phyloP scores from a whole-genome alignment of 176 grass and related monocot species.

The Dactylis glomerata region DNA sequence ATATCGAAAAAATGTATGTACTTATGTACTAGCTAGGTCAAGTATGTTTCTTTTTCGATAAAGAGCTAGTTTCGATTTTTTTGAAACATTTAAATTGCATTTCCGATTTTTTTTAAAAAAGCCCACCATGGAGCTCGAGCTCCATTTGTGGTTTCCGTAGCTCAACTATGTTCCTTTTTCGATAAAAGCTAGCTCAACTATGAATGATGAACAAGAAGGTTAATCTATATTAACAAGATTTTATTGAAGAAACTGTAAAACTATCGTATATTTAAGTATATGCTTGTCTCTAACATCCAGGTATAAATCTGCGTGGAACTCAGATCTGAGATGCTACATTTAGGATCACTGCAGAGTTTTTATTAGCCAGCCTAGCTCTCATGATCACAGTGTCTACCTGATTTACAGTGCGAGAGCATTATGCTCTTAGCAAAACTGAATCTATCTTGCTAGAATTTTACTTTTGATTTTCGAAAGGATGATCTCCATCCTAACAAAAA shows the following conservation, averaged over 20 bases:
- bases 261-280: neutral
- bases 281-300: neutral
- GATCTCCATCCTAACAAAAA: too few species aligned
- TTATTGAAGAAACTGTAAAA: neutral
- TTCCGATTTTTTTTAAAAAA: too few species aligned
- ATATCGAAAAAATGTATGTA: too few species aligned
- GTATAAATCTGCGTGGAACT: neutral
- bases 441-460: neutral
- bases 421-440: neutral
- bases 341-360: neutral
- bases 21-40: neutral
- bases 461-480: too few species aligned
- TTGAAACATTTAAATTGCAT: too few species aligned
- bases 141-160: too few species aligned
- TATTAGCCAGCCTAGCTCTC: neutral
- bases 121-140: too few species aligned
- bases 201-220: neutral
- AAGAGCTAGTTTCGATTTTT: too few species aligned
- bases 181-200: neutral
- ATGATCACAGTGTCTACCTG: neutral
- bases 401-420: too few species aligned
- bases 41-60: neutral
- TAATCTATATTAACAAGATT: neutral
- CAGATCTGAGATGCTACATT: neutral
- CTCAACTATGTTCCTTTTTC: too few species aligned